Evolutionary conservation across 352 stramenopile species (phyloP).

Genomic region (Saprolegnia parasitica): DNA sequence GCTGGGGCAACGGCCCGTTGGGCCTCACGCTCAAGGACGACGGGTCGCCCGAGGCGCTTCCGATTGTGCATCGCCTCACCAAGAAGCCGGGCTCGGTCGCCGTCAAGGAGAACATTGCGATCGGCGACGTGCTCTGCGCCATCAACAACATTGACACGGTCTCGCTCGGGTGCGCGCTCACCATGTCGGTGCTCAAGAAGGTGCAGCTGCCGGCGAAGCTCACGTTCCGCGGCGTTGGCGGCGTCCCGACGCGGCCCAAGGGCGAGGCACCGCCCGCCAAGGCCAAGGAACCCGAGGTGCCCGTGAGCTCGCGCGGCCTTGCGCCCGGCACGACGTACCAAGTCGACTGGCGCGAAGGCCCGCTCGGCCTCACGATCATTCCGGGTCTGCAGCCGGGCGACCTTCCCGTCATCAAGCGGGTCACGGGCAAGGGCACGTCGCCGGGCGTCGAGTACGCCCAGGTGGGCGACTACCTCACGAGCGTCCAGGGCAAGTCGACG

Average conservation of each 20-base stretch:
- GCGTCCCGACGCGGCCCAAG: slow-evolving; percentile 6
- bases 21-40: slow-evolving; percentile 84
- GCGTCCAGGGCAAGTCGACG: slow-evolving; percentile 71
- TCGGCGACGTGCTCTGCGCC: slow-evolving; percentile 76
- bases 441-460: slow-evolving; percentile 76
- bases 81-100: slow-evolving; percentile 82
- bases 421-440: slow-evolving; percentile 76
- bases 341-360: slow-evolving; percentile 76
- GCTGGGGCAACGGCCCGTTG: slow-evolving; percentile 80
- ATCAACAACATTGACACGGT: slow-evolving; percentile 90
- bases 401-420: slow-evolving; percentile 83
- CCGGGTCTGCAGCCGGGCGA: slow-evolving; percentile 70
- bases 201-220: slow-evolving; percentile 79
- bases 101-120: slow-evolving; percentile 85
- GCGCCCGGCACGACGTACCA: slow-evolving; percentile 43
- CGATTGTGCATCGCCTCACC: slow-evolving; percentile 81
- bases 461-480: slow-evolving; percentile 74
- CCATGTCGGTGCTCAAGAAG: slow-evolving; percentile 87
- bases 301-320: slow-evolving; percentile 11
- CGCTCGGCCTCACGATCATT: slow-evolving; percentile 80
- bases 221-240: slow-evolving; percentile 76
- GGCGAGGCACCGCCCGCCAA: neutral
- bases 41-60: slow-evolving; percentile 75
- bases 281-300: neutral
- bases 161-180: slow-evolving; percentile 78